These are phyloP conservation scores for Cladophialophora psammophila DNA, from an alignment of 2,329 filamentous ascomycete genomes.

Conservation along the genomic window DNA sequence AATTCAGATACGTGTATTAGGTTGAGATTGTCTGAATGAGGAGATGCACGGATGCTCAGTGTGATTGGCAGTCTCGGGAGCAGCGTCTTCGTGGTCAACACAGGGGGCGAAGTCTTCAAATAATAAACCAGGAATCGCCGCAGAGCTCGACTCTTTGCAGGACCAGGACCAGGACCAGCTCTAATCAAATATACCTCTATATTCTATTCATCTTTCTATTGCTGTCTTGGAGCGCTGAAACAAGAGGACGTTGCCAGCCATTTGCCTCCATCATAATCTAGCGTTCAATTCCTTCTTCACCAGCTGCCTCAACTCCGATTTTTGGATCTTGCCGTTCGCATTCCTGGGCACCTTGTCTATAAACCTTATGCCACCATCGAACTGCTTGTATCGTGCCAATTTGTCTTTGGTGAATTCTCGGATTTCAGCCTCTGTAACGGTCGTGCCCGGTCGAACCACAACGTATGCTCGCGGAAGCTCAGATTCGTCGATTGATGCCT, in stretches of 20 bases:
- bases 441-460: slow-evolving; percentile 43
- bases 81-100: neutral
- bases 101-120: no score
- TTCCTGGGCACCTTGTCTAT: slow-evolving; percentile 58
- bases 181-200: neutral
- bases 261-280: neutral
- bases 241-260: neutral
- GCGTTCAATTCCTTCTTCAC: slow-evolving; percentile 5
- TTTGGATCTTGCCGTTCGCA: slow-evolving; percentile 56
- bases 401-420: slow-evolving; percentile 31
- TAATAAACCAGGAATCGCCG: no score
- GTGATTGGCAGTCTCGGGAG: neutral
- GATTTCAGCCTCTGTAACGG: slow-evolving; percentile 50
- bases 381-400: slow-evolving; percentile 57
- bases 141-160: no score
- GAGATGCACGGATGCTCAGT: neutral
- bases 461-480: slow-evolving; percentile 52
- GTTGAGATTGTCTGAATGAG: neutral
- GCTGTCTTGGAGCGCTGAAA: neutral
- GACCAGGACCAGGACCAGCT: no score
- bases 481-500: slow-evolving; percentile 41
- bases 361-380: slow-evolving; percentile 57
- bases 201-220: neutral
- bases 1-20: slow-evolving; percentile 3
- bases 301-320: neutral